Base-by-base conservation (phyloP, 148 eudicot species). In the Amaranthus hypochondriacus region DNA sequence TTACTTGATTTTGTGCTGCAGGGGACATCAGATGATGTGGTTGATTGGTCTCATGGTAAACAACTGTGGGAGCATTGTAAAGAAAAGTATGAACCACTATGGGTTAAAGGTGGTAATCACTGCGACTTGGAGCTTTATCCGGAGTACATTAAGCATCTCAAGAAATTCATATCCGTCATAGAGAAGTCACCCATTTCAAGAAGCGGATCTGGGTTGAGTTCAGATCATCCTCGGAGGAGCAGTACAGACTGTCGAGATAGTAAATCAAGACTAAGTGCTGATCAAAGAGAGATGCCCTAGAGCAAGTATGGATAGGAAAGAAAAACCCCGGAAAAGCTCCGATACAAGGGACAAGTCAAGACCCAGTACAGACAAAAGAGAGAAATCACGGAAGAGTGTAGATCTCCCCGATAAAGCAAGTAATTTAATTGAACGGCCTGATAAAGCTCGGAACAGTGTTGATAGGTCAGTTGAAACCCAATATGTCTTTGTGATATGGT, bases 1-100 rank as follows among this genome's bases (percentile, higher is more conserved):
- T 28, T 18, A 49, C 67, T 71, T 2, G 49, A 54, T 66, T 55
- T 72, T 46, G 15, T 73, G 47, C 62, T 75, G 65, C 76, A 92
- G 97, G 97, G 97, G 58, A 89, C 92, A 54, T 88, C 89, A 60
- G 97, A 92, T 77, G 90, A 89, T 74, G 97, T 92, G 12, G 97
- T 92, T 62, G 88, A 89, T 85, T 92, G 89, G 76, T 76, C 92
- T 72, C 97, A 92, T 66, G 94, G 97, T 21, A 89, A 89, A 81
- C 90, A 89, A 81, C 87, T 92, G 11, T 92, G 94, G 94, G 92
- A 89, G 78, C 80, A 81, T 18, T 92, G 94, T 78, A 88, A 81
- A 79, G 90, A 89, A 69, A 92, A 92, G 57, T 92, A 92, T 65
- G 97, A 92, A 78, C 97, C 97, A 3, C 75, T 92, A 18, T 92